These are phyloP conservation scores for Tricholoma hemisulphureum DNA, from an alignment of 768 basidiomycete genomes.

Conservation along the genomic window DNA sequence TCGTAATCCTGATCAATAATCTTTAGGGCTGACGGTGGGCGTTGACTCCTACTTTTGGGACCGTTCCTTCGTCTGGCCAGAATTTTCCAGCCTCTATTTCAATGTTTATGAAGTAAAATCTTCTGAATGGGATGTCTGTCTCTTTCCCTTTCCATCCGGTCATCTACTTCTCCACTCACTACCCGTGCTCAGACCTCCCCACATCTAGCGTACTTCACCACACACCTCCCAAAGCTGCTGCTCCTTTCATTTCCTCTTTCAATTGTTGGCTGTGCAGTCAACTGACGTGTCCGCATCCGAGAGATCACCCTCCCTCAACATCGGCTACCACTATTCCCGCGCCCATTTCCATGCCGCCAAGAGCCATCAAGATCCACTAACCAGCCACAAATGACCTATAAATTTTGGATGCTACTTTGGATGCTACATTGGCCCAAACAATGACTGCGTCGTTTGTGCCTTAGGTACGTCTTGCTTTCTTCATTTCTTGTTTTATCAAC, in stretches of 20 bases:
- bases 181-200: slow-evolving; percentile 60
- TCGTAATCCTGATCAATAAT: not conserved
- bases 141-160: not conserved
- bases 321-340: no score
- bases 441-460: no score
- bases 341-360: no score
- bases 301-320: no score
- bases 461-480: no score
- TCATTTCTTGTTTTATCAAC: no score
- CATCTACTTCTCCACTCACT: not conserved
- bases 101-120: slow-evolving; percentile 87
- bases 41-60: slow-evolving; percentile 91
- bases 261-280: slow-evolving; percentile 47
- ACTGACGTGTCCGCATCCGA: slow-evolving; percentile 47
- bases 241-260: slow-evolving; percentile 63
- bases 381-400: no score
- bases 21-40: slow-evolving; percentile 52
- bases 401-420: no score
- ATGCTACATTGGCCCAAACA: no score
- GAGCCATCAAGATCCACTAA: no score
- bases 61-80: slow-evolving; percentile 78
- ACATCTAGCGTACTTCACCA: slow-evolving; percentile 58
- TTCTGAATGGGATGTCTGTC: slow-evolving; percentile 88
- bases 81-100: slow-evolving; percentile 73
- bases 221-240: slow-evolving; percentile 75